Evolutionary conservation across 2,329 filamentous ascomycete genomes (phyloP), one percentile per base, ranked within the genome.

Genomic region (Aureobasidium lini): DNA sequence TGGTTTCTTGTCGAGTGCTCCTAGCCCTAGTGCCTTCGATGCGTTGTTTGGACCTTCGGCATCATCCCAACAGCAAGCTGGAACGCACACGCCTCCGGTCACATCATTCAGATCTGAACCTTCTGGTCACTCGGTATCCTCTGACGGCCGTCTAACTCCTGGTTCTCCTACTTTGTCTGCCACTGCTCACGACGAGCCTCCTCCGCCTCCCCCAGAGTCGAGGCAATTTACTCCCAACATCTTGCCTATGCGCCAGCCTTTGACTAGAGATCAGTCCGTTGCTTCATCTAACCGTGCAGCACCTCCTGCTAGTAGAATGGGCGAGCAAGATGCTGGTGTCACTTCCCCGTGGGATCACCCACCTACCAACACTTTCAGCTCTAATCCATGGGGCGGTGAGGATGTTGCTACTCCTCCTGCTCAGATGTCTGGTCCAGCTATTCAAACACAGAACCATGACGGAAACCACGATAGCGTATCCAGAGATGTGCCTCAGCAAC

Each of bases 171-270:
- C 86, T 73, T 72, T 79, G 11, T 78, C 79, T 39, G 42, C 54
- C n/a, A 77, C 72, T 39, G 77, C 79, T 60, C 75, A 78, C 60
- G 77, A 78, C 47, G 84, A 89, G 44, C 77, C 78, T 18, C 83
- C 86, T 39, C 78, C 86, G 39, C 86, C 87, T 32, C 85, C 87
- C 23, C 82, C 88, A 13, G 85, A 88, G 70, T 88, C 88, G 23
- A 81, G 86, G 61, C 90, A 95, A 70, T 85, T 93, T 63, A 90
- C 82, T 60, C 89, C 90, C 6, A 86, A 83, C 68, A 87, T 88
- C 70, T 76, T 93, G 49, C 88, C 89, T 5, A 84, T 95, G 65
- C 77, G 79, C 46, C 79, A 81, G 59, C 80, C 82, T 13, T 62
- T 73, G 8, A 72, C 72, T 11, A 77, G 85, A 49, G 77, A 81